A percentile compares a stretch with the other conserved stretches of the same genome.
Evolutionary conservation across 2,329 filamentous ascomycete genomes (phyloP).

Genomic region (Fusarium sp.): DNA sequence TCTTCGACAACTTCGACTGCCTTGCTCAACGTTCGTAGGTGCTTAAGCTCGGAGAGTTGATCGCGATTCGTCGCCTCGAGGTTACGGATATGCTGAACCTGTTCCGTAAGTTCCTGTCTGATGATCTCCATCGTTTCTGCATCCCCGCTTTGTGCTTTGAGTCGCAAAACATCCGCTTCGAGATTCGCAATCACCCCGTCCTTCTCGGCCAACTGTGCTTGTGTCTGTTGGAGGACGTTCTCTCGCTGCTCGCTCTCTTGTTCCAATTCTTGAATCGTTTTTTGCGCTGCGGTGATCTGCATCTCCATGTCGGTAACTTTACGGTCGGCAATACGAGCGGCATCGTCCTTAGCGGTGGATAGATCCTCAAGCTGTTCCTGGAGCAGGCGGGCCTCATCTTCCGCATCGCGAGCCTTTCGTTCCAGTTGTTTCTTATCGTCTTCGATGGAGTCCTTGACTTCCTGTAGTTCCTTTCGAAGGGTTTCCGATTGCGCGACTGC

Average conservation of each 20-base stretch:
- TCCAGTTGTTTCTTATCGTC: slow-evolving; percentile 74
- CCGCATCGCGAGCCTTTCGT: slow-evolving; percentile 73
- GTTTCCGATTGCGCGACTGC: slow-evolving; percentile 62
- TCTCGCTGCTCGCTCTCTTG: slow-evolving; percentile 68
- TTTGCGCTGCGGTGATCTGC: slow-evolving; percentile 59
- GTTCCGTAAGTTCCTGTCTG: slow-evolving; percentile 87
- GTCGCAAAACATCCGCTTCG: slow-evolving; percentile 83
- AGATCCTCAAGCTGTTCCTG: slow-evolving; percentile 86
- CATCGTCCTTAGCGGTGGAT: slow-evolving; percentile 72
- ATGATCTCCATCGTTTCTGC: slow-evolving; percentile 87
- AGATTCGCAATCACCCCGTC: slow-evolving; percentile 78
- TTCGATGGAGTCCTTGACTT: slow-evolving; percentile 61
- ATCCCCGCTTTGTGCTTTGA: slow-evolving; percentile 90
- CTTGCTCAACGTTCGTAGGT: slow-evolving; percentile 82
- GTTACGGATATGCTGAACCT: slow-evolving; percentile 88
- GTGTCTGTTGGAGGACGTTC: slow-evolving; percentile 66
- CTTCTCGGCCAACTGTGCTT: slow-evolving; percentile 74
- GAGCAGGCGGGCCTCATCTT: slow-evolving; percentile 78
- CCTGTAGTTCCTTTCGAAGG: slow-evolving; percentile 62
- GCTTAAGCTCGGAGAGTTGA: slow-evolving; percentile 81
- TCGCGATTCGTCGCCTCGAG: slow-evolving; percentile 85
- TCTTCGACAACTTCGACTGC: slow-evolving; percentile 96
- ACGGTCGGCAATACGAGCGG: slow-evolving; percentile 69
- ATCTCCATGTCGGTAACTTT: slow-evolving; percentile 66
- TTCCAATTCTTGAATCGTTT: slow-evolving; percentile 67